These are phyloP conservation scores for Corynespora cassiicola DNA, from an alignment of 2,329 filamentous ascomycete species.

Conservation along the genomic window DNA sequence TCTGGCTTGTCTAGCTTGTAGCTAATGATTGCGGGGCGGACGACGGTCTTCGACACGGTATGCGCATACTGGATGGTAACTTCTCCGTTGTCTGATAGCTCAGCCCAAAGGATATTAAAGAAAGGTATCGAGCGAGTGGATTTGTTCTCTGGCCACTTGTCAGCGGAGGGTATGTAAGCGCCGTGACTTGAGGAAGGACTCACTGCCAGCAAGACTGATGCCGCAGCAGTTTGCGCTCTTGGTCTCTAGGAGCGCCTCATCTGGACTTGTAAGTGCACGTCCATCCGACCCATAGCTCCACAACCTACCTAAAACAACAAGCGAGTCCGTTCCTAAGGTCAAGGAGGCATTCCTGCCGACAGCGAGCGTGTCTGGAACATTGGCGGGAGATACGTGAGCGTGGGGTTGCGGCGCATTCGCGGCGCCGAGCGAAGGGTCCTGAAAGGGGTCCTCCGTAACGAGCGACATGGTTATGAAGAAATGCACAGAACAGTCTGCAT, in stretches of 20 bases:
- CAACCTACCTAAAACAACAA: conserved; percentile 63
- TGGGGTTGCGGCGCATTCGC: conserved; percentile 10
- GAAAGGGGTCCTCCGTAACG: conserved; percentile 31
- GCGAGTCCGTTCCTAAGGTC: conserved; percentile 65
- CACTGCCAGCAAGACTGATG: conserved; percentile 57
- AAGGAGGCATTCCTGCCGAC: conserved; percentile 66
- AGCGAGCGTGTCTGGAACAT: conserved; percentile 51
- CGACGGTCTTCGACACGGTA: conserved; percentile 59
- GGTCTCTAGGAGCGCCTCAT: conserved; percentile 61
- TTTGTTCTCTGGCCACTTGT: conserved; percentile 48
- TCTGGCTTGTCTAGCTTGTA: conserved; percentile 65
- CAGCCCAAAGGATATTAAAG: conserved; percentile 85
- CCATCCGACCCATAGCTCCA: neutral
- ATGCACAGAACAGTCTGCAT: conserved; percentile 10
- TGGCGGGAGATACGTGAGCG: conserved; percentile 6
- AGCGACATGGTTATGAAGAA: conserved; percentile 32
- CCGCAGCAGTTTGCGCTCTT: conserved; percentile 63
- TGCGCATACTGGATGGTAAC: conserved; percentile 78
- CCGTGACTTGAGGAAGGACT: conserved; percentile 11
- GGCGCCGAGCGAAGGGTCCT: conserved; percentile 32
- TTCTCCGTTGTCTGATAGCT: conserved; percentile 62
- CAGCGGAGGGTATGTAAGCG: conserved; percentile 7
- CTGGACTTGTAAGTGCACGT: conserved; percentile 38
- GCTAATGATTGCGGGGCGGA: conserved; percentile 67
- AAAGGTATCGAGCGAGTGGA: conserved; percentile 70